Base-by-base conservation (phyloP, 2,329 filamentous ascomycete species). In the Sporothrix variecibatus region DNA sequence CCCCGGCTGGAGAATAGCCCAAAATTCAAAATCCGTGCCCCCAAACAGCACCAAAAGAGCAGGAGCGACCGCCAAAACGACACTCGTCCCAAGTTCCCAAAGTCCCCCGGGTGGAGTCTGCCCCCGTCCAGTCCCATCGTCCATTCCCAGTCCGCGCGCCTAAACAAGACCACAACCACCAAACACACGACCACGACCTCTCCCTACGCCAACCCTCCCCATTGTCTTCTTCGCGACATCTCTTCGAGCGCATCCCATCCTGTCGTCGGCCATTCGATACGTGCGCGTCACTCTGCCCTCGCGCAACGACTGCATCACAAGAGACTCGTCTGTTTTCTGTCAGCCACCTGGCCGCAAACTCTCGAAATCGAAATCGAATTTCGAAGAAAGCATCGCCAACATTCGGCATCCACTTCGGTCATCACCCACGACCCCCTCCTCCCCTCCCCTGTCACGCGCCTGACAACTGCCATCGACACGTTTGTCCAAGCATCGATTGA, bases 141-240 rank as follows among this genome's bases (percentile, higher is more conserved):
- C 62, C 40, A 53, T 69, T 38, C 67, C 43, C 67, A 56, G 67
- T 69, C 67, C 67, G 46, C 43, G 68, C 69, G 69, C 69, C 69
- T 58, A 71, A 71, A 71, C 51, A 58, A 70, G 46, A 58, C 51
- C 51, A 71, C 51, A 43, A 71, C 68, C 31, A 40, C 68, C 68
- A 71, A 56, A 43, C 51, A 71, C 51, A 40, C 49, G 34, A 26
- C 68, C 70, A 23, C 49, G n/a, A 26, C 68, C 40, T 15, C 43
- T 15, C 20, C 15, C 70, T 5, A 17, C 12, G 43, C 34, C 34
- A 34, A 49, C 43, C 43, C 43, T 49, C 43, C 15, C 43, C 43
- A 20, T 49, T 38, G 11, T 40, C 43, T 40, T 38, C 17, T 28
- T 67, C 73, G 68, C 68, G 46, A 71, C 60, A 71, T 43, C 34